These are phyloP conservation scores for Cryptosporidium felis DNA, from an alignment of 169 alveolate genomes.

Conservation along the genomic window DNA sequence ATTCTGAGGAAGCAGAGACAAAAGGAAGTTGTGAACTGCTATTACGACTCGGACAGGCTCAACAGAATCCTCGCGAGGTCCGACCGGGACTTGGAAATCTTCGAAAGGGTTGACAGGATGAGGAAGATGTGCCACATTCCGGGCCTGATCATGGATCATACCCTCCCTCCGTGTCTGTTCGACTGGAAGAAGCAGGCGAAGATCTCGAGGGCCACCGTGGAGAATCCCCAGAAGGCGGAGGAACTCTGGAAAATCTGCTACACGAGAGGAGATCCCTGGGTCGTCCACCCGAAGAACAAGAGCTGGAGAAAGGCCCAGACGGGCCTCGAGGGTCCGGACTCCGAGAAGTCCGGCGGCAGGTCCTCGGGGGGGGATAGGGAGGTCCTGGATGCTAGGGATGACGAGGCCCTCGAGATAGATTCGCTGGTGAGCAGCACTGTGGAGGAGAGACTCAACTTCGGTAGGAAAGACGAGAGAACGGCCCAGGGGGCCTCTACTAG, in stretches of 20 bases:
- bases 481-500: no score
- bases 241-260: slow-evolving; percentile 57
- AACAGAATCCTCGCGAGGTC: slow-evolving; percentile 60
- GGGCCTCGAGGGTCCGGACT: no score
- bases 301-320: slow-evolving; percentile 9
- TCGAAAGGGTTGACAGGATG: slow-evolving; percentile 64
- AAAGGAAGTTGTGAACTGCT: slow-evolving; percentile 60
- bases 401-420: no score
- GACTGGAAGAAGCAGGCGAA: slow-evolving; percentile 64
- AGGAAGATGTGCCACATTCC: slow-evolving; percentile 71
- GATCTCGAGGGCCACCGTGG: slow-evolving; percentile 22
- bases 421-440: no score
- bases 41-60: slow-evolving; percentile 60
- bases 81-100: slow-evolving; percentile 48
- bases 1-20: slow-evolving; percentile 64
- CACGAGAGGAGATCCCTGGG: slow-evolving; percentile 70
- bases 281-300: slow-evolving; percentile 42
- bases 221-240: slow-evolving; percentile 50
- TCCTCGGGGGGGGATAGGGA: no score
- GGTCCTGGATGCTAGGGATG: no score
- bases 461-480: no score
- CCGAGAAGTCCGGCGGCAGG: no score
- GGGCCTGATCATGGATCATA: slow-evolving; percentile 48
- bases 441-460: no score
- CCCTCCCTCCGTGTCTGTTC: slow-evolving; percentile 60